These are phyloP conservation scores for Geotrichum klebahnii DNA, from an alignment of 1,139 yeast genomes.

Conservation along the genomic window DNA sequence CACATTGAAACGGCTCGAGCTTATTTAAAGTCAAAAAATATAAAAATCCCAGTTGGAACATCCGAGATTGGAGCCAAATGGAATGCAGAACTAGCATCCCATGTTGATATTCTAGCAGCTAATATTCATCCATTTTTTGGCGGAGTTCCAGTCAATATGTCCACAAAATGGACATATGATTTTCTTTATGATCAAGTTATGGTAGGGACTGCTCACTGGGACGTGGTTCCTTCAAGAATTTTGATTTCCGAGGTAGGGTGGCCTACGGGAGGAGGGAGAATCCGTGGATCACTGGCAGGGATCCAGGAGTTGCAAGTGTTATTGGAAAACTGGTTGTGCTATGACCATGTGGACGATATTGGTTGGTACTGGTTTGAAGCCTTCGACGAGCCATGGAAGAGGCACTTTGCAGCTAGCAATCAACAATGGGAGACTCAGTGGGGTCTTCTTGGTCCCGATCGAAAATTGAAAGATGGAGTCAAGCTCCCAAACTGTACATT, in stretches of 20 bases:
- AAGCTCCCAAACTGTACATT: conserved; percentile 14
- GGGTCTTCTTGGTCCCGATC: conserved; percentile 56
- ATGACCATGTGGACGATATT: conserved; percentile 33
- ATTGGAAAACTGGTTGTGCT: conserved; percentile 52
- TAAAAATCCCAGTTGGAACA: conserved; percentile 51
- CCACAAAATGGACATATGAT: conserved; percentile 52
- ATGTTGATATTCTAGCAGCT: conserved; percentile 57
- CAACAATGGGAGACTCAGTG: conserved; percentile 66
- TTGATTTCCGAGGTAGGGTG: conserved; percentile 65
- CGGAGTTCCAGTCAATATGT: conserved; percentile 50
- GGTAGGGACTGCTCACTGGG: conserved; percentile 26
- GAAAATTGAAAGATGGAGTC: conserved; percentile 43
- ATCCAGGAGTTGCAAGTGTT: conserved; percentile 46
- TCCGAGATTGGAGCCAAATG: conserved; percentile 51
- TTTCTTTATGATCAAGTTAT: conserved; percentile 47
- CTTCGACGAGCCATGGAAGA: conserved; percentile 71
- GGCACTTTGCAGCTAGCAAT: conserved; percentile 47
- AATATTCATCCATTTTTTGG: conserved; percentile 68
- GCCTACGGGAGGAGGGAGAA: conserved; percentile 62
- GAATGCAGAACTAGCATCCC: conserved; percentile 35
- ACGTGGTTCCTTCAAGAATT: conserved; percentile 34
- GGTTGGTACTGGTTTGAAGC: conserved; percentile 69
- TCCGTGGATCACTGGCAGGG: conserved; percentile 48
- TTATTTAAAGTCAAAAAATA: conserved; percentile 37
- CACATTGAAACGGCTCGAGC: conserved; percentile 47